Conservation (phyloP, 805 yeast species). For the Candida stauntonica region DNA sequence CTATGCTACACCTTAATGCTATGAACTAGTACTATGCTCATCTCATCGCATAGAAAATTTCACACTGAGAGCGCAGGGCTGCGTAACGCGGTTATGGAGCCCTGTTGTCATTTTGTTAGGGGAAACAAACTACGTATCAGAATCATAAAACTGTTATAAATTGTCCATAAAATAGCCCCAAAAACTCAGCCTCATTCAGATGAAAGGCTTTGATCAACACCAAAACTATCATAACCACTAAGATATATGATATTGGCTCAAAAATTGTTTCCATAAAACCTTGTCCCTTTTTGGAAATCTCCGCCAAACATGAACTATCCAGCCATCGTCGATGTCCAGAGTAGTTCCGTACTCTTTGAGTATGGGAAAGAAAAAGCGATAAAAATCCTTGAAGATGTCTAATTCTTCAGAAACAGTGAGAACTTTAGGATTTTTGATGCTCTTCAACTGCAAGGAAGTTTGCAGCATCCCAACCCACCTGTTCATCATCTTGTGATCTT, state of each 20-base stretch:
- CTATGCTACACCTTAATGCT: neutral
- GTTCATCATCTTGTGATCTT: neutral
- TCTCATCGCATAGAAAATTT: constrained; percentile 1
- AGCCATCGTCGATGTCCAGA: no score
- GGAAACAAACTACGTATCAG: neutral
- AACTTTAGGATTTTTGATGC: neutral
- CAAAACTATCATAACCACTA: no score
- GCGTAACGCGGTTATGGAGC: neutral
- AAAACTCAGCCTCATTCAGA: no score
- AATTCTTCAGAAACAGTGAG: neutral
- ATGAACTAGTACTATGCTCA: neutral
- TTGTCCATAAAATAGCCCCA: neutral
- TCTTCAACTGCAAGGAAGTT: no score
- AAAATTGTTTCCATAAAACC: neutral
- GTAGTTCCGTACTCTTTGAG: neutral
- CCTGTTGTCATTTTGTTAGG: neutral
- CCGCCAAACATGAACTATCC: neutral
- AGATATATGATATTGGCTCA: no score
- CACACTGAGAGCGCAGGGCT: neutral
- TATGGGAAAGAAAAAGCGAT: neutral
- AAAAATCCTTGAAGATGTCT: neutral
- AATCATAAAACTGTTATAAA: neutral
- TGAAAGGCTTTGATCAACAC: no score
- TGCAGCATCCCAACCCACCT: no score
- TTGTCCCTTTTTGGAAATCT: neutral